Evolutionary conservation across 1,139 yeast species (phyloP), one percentile per base, ranked within the genome.

Genomic region (Protomyces gravidus): DNA sequence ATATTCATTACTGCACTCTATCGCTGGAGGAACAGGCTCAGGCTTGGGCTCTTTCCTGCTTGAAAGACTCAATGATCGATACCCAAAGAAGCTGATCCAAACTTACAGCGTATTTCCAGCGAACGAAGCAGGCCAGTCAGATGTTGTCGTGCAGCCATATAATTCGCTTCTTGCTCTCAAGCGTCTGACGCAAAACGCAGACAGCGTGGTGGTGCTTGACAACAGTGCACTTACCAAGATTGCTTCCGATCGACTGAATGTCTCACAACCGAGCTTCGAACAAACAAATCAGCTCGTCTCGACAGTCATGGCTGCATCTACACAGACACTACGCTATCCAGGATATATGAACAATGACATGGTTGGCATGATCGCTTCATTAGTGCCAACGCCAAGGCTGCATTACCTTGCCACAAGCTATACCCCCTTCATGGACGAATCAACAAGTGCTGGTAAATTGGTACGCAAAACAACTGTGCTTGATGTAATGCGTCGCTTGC

Each of bases 21-120:
- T 94, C n/a, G 97, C 97, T 0, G 98, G 98, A 26, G 98, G 98
- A 39, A 92, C 98, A 0, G 98, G 98, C 0, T 86, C 96, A 0
- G 98, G 98, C 5, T 82, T 89, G 48, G 98, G 98, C 0, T 88
- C 96, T 0, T 80, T 80, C 63, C 68, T 92, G 50, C 73, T 92
- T 52, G 97, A 92, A 70, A 76, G 83, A 26, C 73, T 94, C 62
- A 82, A 83, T 60, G 98, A 94, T 70, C 75, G 92, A 62, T 90
- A 84, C 69, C 84, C 86, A 60, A 90, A 90, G 70, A 90, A 89
- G 69, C 73, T 92, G 53, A 77, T 88, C 15, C 88, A 87, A 61
- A 89, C 98, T 0, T 87, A 86, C 67, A 86, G 92, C 57, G 85
- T 92, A 1, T 90, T 92, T 69, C 96, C 96, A 0, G 80, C 80